phyloP scores from a whole-genome alignment of 2,329 filamentous ascomycete species.

The Pseudogymnoascus sp. region DNA sequence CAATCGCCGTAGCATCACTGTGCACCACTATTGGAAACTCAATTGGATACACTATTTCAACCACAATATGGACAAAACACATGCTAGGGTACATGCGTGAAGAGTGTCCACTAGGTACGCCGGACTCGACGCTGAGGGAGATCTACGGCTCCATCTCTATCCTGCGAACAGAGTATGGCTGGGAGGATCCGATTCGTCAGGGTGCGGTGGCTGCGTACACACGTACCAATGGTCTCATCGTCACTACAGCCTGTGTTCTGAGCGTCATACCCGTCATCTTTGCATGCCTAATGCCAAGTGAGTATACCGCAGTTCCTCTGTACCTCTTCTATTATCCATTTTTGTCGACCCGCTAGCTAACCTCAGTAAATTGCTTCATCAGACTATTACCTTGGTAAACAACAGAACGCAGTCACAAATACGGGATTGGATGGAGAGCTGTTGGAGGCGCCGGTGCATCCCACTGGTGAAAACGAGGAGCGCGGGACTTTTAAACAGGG shows the following conservation, averaged over 20 bases:
- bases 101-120: constrained; percentile 25
- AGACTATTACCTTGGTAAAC: constrained; percentile 26
- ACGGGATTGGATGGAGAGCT: constrained; percentile 20
- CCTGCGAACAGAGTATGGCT: constrained; percentile 28
- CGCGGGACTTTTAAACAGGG: not conserved
- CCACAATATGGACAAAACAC: constrained; percentile 33
- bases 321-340: not conserved
- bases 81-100: constrained; percentile 29
- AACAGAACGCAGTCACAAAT: constrained; percentile 22
- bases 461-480: not conserved
- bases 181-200: constrained; percentile 29
- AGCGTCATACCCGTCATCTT: constrained; percentile 28
- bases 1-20: constrained; percentile 32
- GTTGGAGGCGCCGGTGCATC: constrained; percentile 4
- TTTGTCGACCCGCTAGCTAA: not conserved
- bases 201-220: constrained; percentile 32
- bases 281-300: constrained; percentile 32
- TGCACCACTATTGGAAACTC: constrained; percentile 34
- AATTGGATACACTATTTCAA: constrained; percentile 32
- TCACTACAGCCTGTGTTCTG: constrained; percentile 26
- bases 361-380: not conserved
- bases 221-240: constrained; percentile 30
- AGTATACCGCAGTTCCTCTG: not conserved
- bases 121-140: constrained; percentile 19
- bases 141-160: constrained; percentile 31